Percentiles rank a stretch among this genome's conserved stretches.
Conservation (phyloP, 2,329 filamentous ascomycete genomes). For the Hypoxylon sp. region DNA sequence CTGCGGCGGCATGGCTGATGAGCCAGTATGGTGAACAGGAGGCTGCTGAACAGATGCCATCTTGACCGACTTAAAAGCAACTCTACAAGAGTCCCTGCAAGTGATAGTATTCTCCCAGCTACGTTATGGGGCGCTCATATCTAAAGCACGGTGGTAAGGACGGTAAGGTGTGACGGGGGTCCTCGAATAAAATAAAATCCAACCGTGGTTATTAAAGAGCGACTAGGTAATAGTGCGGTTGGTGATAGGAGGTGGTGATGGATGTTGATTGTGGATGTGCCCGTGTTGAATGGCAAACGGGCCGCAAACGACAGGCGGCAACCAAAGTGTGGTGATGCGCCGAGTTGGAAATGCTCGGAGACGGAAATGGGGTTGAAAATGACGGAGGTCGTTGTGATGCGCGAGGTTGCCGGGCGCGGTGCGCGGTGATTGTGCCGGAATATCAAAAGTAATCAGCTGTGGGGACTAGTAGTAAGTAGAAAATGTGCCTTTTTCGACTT, state of each 20-base stretch:
- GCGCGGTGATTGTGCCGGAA: slow-evolving; percentile 32
- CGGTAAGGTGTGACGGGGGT: slow-evolving; percentile 30
- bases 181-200: slow-evolving; percentile 8
- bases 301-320: slow-evolving; percentile 42
- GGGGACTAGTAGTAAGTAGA: slow-evolving; percentile 35
- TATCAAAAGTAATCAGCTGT: slow-evolving; percentile 35
- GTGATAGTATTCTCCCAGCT: slow-evolving; percentile 43
- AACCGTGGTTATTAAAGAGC: slow-evolving; percentile 35
- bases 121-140: slow-evolving; percentile 52
- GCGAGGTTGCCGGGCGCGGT: slow-evolving; percentile 36
- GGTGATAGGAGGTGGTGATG: slow-evolving; percentile 25
- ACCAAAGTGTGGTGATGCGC: slow-evolving; percentile 34
- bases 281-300: slow-evolving; percentile 35
- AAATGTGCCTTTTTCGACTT: slow-evolving; percentile 34
- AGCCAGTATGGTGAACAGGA: slow-evolving; percentile 76
- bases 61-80: slow-evolving; percentile 52
- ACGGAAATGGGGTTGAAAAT: slow-evolving; percentile 24
- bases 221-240: slow-evolving; percentile 24
- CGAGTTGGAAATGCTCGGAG: slow-evolving; percentile 22
- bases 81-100: slow-evolving; percentile 43
- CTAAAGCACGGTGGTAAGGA: slow-evolving; percentile 44
- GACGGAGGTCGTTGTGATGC: slow-evolving; percentile 33
- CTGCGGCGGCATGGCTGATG: slow-evolving; percentile 72
- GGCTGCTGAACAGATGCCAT: slow-evolving; percentile 88
- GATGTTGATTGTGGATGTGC: slow-evolving; percentile 5